Percentiles rank a stretch among this genome's conserved stretches.
These are phyloP conservation scores for Rhizoclosmatium sp. DNA, from an alignment of 192 early-diverging fungal species.

Conservation along the genomic window DNA sequence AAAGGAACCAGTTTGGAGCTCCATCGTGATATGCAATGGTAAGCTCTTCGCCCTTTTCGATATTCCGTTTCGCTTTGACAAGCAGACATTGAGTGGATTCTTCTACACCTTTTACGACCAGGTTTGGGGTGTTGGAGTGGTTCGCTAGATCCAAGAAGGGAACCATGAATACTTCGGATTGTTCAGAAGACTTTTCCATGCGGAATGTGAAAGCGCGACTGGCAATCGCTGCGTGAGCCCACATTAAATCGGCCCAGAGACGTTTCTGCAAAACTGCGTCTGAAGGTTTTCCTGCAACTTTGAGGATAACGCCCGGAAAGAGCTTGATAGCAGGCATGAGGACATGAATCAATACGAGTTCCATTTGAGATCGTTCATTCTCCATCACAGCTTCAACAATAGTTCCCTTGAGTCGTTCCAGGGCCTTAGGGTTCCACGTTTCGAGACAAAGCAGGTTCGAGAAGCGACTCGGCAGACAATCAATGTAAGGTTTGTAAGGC, in stretches of 20 bases:
- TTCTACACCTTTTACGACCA: conserved; percentile 22
- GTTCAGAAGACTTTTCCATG: conserved; percentile 8
- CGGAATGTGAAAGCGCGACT: conserved; percentile 18
- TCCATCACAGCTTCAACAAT: conserved; percentile 3
- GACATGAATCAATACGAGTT: conserved; percentile 15
- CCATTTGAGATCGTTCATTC: conserved; percentile 15
- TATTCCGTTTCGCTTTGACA: conserved; percentile 11
- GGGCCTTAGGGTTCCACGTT: not conserved
- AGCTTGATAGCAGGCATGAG: conserved; percentile 1
- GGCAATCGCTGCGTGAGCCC: conserved; percentile 24
- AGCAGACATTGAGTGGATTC: not conserved
- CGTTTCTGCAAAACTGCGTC: not conserved
- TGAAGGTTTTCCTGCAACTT: not conserved
- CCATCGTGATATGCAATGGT: conserved; percentile 32
- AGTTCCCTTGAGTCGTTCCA: conserved; percentile 10
- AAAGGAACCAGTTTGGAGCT: conserved; percentile 16
- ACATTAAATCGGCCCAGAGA: conserved; percentile 14
- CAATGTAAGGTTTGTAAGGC: conserved; percentile 6
- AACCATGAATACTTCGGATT: conserved; percentile 21
- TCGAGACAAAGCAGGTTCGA: conserved; percentile 22
- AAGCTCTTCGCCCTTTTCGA: conserved; percentile 16
- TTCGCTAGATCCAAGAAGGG: conserved; percentile 23
- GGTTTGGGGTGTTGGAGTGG: conserved; percentile 17
- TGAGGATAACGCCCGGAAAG: conserved; percentile 2
- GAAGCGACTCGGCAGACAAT: not conserved